phyloP scores from a whole-genome alignment of 495 filamentous ascomycete genomes.

The Aspergillus cavernicola region DNA sequence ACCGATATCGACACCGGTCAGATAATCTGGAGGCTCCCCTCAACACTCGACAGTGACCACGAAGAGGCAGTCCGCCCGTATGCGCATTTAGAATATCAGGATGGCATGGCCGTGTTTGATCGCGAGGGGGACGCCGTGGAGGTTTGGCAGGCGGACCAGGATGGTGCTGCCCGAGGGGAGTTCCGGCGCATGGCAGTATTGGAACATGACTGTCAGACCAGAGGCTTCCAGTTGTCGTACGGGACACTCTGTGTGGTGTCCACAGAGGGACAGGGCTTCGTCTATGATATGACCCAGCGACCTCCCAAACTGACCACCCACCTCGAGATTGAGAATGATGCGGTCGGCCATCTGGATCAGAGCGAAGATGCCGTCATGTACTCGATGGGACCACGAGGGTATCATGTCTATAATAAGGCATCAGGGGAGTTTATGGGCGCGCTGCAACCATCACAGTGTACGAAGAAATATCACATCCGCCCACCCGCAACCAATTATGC shows the following conservation, averaged over 20 bases:
- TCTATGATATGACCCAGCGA: constrained; percentile 38
- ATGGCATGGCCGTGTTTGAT: constrained; percentile 41
- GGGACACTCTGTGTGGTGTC: constrained; percentile 41
- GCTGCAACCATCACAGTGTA: constrained; percentile 26
- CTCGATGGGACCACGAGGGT: constrained; percentile 35
- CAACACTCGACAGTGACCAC: constrained; percentile 24
- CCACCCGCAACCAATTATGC: constrained; percentile 17
- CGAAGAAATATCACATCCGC: constrained; percentile 31
- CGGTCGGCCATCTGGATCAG: constrained; percentile 38
- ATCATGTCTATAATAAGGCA: constrained; percentile 31
- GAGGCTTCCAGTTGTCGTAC: constrained; percentile 39
- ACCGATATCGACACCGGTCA: constrained; percentile 37
- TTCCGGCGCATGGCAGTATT: constrained; percentile 36
- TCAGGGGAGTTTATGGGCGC: constrained; percentile 28
- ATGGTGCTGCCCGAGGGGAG: constrained; percentile 30
- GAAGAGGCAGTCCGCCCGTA: constrained; percentile 30
- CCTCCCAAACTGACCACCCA: constrained; percentile 30
- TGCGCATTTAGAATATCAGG: constrained; percentile 41
- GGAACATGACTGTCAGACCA: constrained; percentile 34
- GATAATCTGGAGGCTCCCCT: constrained; percentile 37
- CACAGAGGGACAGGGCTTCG: constrained; percentile 35
- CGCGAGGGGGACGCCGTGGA: constrained; percentile 37
- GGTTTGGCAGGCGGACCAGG: constrained; percentile 34
- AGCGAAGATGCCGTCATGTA: constrained; percentile 35
- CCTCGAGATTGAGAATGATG: constrained; percentile 29